Evolutionary conservation across 345 rosid genomes (phyloP), one percentile per base, ranked within the genome.

Genomic region (Eucalyptus polyanthemos): DNA sequence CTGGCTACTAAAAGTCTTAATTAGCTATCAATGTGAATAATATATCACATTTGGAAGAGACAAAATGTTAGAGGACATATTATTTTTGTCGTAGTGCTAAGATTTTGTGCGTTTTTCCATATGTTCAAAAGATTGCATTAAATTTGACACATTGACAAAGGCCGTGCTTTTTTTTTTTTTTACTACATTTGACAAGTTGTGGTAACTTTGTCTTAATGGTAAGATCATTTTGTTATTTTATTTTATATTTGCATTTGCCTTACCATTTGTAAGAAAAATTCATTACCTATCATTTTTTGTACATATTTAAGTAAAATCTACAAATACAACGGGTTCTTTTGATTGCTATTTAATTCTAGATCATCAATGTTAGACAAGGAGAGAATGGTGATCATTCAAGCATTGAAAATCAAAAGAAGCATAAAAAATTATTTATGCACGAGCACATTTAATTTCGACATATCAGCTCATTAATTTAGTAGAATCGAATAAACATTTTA

Each of bases 241-340:
- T 29, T n/a, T 34, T 69, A 17, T 34, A 8, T 69, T 16, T 9
- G 7, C 7, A 37, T 72, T 72, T 72, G 8, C 9, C 45, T 44
- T 72, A 10, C 2, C 80, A 24, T 19, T 2, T 37, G 27, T 72
- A 3, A 72, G 45, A 37, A 72, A 37, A 72, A 19, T 19, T 72
- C 27, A 37, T 11, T 6, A 9, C 3, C 2, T 19, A 42, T 21
- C 25, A 5, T 37, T 37, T 76, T 22, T 21, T 6, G 27, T 37
- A 11, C 5, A 6, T 0, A 22, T 3, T 76, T 3, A 37, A 37
- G 10, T 2, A 72, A 76, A 37, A 76, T 9, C 24, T 76, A 37
- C 9, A 10, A 22, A 37, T 72, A 72, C 45, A 11, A 6, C 0
- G 22, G 7, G 25, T 11, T 17, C 42, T 37, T 72, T 72, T 21